A percentile compares a stretch with the other conserved stretches of the same genome.
Conservation (phyloP, 805 yeast genomes). For the Metschnikowia gelsemii region DNA sequence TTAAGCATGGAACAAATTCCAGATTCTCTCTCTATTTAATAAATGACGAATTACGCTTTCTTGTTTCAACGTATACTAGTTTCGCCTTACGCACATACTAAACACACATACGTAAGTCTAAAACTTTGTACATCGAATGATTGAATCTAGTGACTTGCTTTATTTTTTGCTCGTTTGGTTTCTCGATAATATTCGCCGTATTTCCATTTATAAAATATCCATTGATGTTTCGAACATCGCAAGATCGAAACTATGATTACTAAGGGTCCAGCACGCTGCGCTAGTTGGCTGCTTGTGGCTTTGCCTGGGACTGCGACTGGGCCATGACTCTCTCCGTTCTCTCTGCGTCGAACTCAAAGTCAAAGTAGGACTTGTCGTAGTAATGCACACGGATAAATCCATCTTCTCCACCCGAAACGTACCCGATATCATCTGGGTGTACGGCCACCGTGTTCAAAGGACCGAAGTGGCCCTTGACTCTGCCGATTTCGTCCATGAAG, state of each 20-base stretch:
- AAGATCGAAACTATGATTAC: neutral
- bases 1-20: too few relatives aligned
- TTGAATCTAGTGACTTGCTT: too few relatives aligned
- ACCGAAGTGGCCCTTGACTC: constrained; percentile 98
- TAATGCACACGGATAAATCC: constrained; percentile 94
- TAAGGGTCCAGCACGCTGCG: too few relatives aligned
- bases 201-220: too few relatives aligned
- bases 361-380: constrained; percentile 89
- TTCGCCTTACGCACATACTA: too few relatives aligned
- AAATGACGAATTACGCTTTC: too few relatives aligned
- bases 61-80: too few relatives aligned
- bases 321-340: constrained; percentile 61
- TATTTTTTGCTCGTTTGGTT: too few relatives aligned
- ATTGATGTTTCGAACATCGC: neutral
- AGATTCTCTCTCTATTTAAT: too few relatives aligned
- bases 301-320: constrained; percentile 18
- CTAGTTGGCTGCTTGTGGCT: constrained; percentile 10
- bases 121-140: too few relatives aligned
- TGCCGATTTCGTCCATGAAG: constrained; percentile 93
- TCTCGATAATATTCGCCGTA: too few relatives aligned
- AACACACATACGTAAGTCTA: too few relatives aligned
- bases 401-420: constrained; percentile 98
- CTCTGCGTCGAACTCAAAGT: constrained; percentile 84
- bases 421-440: constrained; percentile 90
- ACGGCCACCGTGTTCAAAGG: constrained; percentile 92